phyloP scores from a whole-genome alignment of 1,139 yeast genomes.

The Arxiozyma heterogenica region DNA sequence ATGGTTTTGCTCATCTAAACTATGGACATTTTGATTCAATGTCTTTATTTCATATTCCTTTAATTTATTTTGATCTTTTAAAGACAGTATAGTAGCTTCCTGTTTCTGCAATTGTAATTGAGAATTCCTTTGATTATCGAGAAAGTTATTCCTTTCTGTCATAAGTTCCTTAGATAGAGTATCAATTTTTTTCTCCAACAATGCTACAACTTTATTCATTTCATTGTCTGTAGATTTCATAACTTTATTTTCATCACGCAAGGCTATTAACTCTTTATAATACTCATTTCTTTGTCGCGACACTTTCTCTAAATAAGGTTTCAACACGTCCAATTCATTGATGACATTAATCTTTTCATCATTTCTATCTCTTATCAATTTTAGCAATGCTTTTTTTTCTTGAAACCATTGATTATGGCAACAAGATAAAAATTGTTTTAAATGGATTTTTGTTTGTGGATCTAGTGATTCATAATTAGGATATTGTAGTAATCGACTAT shows the following conservation, averaged over 20 bases:
- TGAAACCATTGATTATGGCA: background rate
- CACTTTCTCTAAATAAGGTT: conserved; percentile 45
- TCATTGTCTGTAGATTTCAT: background rate
- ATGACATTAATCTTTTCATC: background rate
- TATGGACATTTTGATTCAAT: background rate
- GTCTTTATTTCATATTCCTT: background rate
- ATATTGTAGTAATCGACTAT: background rate
- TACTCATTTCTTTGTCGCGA: conserved; percentile 40
- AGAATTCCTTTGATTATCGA: background rate
- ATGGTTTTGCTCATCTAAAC: background rate
- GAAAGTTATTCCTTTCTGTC: background rate
- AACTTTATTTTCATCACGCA: background rate
- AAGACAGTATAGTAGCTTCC: background rate
- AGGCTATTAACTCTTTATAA: background rate
- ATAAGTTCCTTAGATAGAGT: background rate
- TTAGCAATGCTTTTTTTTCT: background rate
- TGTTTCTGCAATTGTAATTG: background rate
- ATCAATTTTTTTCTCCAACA: background rate
- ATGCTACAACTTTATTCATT: background rate
- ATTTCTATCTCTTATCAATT: background rate
- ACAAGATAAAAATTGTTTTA: background rate
- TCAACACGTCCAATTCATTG: conserved; percentile 3
- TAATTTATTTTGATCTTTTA: background rate
- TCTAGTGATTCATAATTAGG: background rate
- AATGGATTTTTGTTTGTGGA: background rate